phyloP scores from a whole-genome alignment of 176 grass and related monocot species.

The Triticum monococcum region DNA sequence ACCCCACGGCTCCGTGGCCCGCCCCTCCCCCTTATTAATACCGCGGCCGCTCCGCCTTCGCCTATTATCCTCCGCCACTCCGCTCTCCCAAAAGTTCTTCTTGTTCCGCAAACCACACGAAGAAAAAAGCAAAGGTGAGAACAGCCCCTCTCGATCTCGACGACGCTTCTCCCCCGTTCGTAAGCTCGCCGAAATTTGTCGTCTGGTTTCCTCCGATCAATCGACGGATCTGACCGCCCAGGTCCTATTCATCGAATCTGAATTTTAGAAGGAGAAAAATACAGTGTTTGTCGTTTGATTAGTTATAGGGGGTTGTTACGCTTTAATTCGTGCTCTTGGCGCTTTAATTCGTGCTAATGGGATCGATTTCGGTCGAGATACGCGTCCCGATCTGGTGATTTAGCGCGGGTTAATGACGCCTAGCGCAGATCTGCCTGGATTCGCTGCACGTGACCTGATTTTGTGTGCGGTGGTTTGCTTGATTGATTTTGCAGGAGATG shows the following conservation, averaged over 20 bases:
- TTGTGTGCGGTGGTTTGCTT: background rate
- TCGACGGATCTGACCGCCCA: background rate
- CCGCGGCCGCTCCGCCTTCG: background rate
- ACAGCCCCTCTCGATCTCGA: background rate
- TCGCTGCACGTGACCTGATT: background rate
- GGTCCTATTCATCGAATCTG: conserved; percentile 17
- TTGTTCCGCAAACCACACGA: conserved; percentile 20
- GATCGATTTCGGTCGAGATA: background rate
- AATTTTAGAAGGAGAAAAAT: background rate
- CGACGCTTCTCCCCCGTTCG: background rate
- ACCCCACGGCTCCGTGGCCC: background rate
- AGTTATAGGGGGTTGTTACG: background rate
- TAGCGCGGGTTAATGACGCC: background rate
- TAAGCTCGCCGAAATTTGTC: background rate
- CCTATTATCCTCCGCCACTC: background rate
- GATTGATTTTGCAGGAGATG: conserved; percentile 54
- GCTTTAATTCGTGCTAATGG: background rate
- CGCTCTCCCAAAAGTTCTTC: background rate
- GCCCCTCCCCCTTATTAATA: conserved; percentile 28
- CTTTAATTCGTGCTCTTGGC: background rate
- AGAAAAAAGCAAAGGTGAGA: conserved; percentile 25
- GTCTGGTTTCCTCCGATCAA: background rate
- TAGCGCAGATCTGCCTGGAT: conserved; percentile 21
- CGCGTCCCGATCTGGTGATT: background rate
- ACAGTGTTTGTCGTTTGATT: background rate